These are phyloP conservation scores for Dalbergia cultrata DNA, from an alignment of 306 rosid species.

Conservation along the genomic window DNA sequence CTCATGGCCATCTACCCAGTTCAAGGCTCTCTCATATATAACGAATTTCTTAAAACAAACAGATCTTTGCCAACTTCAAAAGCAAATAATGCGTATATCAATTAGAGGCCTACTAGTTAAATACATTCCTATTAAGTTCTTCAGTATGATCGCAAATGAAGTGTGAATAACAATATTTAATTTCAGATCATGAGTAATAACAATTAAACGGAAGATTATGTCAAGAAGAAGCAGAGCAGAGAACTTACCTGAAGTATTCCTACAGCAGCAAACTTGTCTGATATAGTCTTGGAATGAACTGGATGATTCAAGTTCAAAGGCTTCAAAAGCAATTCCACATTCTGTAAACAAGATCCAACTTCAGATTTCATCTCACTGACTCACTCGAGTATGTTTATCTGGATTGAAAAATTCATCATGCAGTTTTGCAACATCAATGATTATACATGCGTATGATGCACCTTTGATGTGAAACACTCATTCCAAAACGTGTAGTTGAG, in stretches of 20 bases:
- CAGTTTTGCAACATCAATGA: too few relatives aligned
- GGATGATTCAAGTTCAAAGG: conserved; percentile 64
- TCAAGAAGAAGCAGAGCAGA: conserved; percentile 22
- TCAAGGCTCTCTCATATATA: conserved; percentile 27
- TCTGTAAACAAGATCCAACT: conserved; percentile 54
- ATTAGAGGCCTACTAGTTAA: conserved; percentile 8
- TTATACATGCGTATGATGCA: conserved; percentile 21
- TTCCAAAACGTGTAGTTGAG: conserved; percentile 80
- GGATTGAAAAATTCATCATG: background rate
- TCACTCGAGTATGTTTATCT: conserved; percentile 9
- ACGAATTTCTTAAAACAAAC: conserved; percentile 15
- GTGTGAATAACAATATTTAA: background rate
- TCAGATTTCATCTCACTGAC: conserved; percentile 9
- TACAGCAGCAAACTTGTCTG: conserved; percentile 94
- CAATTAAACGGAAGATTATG: conserved; percentile 7
- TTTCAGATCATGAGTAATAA: background rate
- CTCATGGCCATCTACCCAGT: conserved; percentile 17
- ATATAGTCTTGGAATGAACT: conserved; percentile 60
- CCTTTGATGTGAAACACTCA: conserved; percentile 88
- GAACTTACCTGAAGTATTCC: conserved; percentile 86
- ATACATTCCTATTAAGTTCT: conserved; percentile 22
- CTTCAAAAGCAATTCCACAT: conserved; percentile 66
- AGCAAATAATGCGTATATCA: conserved; percentile 8
- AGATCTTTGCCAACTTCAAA: background rate
- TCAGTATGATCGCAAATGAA: conserved; percentile 26